Evolutionary conservation across 768 basidiomycete species (phyloP).

Genomic region (Atractiella rhizophila): DNA sequence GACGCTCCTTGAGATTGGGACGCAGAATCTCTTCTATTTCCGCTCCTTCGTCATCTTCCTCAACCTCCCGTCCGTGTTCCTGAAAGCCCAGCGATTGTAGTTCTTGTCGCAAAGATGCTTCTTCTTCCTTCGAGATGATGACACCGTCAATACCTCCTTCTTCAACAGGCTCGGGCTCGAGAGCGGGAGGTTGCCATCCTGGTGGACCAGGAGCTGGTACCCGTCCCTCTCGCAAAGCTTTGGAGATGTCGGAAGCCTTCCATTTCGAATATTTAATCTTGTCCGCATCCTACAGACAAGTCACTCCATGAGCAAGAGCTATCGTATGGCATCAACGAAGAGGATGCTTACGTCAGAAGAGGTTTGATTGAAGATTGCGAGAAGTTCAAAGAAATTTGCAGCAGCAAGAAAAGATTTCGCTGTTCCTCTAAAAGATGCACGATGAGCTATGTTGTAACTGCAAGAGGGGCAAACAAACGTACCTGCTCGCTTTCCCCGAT

Average conservation of each 20-base stretch:
- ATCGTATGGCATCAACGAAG: not conserved
- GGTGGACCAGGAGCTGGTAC: slow-evolving; percentile 57
- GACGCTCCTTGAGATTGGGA: not conserved
- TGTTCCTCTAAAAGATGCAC: slow-evolving; percentile 34
- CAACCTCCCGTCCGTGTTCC: too few species aligned
- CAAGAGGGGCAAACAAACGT: slow-evolving; percentile 10
- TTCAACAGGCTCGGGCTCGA: too few species aligned
- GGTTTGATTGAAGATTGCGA: slow-evolving; percentile 43
- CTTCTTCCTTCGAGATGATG: slow-evolving; percentile 4
- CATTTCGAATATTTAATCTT: slow-evolving; percentile 88
- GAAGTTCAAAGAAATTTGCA: slow-evolving; percentile 74
- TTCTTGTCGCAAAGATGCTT: not conserved
- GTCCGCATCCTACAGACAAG: slow-evolving; percentile 37
- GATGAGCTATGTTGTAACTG: not conserved
- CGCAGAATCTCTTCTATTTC: not conserved
- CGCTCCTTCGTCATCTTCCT: not conserved
- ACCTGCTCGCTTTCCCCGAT: slow-evolving; percentile 49
- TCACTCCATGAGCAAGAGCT: not conserved
- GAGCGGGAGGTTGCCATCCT: too few species aligned
- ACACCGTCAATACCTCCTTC: slow-evolving; percentile 8
- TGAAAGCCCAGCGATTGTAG: not conserved
- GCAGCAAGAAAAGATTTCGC: slow-evolving; percentile 88
- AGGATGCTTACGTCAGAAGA: slow-evolving; percentile 30
- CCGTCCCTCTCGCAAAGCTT: slow-evolving; percentile 79
- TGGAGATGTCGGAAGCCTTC: slow-evolving; percentile 89